Percentiles rank a stretch among this genome's conserved stretches.
These are phyloP conservation scores for Solanum ossicruentum DNA, from an alignment of 257 asterid genomes.

Conservation along the genomic window DNA sequence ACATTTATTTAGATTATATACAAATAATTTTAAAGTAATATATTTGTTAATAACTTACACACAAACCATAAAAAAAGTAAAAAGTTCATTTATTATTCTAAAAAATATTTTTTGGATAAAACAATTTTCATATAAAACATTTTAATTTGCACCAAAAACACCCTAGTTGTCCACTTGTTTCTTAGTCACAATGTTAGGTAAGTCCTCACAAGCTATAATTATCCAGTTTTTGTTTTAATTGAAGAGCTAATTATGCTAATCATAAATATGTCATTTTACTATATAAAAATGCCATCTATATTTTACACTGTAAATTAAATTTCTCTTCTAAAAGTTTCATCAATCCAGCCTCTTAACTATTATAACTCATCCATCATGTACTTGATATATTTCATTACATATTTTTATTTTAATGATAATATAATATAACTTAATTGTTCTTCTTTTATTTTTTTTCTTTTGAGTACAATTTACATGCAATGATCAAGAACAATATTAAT, in stretches of 20 bases:
- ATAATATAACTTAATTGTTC: neutral
- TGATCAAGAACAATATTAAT: neutral
- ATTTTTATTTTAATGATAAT: neutral
- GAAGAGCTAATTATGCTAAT: neutral
- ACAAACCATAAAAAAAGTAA: neutral
- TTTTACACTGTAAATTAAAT: neutral
- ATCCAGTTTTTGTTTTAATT: neutral
- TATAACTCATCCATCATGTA: neutral
- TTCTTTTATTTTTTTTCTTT: neutral
- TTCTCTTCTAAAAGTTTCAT: neutral
- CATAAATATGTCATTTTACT: neutral
- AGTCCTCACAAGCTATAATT: neutral
- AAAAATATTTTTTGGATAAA: neutral
- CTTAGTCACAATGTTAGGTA: neutral
- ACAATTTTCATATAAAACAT: neutral
- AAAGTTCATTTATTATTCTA: rapidly evolving
- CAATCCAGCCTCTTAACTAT: neutral
- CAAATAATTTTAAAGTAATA: neutral
- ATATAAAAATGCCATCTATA: neutral
- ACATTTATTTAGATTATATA: neutral
- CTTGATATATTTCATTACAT: neutral
- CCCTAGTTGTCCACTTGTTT: neutral
- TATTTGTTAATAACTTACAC: neutral
- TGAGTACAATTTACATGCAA: neutral
- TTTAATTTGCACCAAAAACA: neutral